A percentile compares a stretch with the other conserved stretches of the same genome.
Conservation (phyloP, 2,329 filamentous ascomycete species). For the Cordyceps farinosa region DNA sequence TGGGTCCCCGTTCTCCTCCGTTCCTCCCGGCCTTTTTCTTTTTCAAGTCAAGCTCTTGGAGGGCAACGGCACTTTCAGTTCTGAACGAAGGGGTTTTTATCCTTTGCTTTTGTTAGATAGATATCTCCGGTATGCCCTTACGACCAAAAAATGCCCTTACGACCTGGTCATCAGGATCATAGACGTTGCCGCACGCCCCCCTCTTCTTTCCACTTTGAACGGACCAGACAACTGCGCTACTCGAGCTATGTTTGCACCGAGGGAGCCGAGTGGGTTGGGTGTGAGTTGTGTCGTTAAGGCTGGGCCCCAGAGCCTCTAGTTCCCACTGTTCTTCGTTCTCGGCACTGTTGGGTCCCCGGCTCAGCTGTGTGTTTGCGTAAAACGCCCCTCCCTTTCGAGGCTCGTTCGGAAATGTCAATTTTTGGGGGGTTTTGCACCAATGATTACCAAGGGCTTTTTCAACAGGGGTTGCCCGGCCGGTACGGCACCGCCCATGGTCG, state of each 20-base stretch:
- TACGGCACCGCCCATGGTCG: background rate
- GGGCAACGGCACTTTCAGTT: too few species aligned
- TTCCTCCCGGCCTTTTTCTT: background rate
- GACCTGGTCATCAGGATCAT: too few species aligned
- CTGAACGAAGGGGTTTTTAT: too few species aligned
- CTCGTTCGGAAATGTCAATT: background rate
- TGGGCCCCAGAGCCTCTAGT: background rate
- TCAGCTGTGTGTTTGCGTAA: background rate
- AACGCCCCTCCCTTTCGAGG: background rate
- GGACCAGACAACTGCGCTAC: background rate
- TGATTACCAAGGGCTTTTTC: background rate
- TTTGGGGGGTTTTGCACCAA: too few species aligned
- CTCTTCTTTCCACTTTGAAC: background rate
- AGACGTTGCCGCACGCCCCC: background rate
- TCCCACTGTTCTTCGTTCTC: background rate
- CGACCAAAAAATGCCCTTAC: too few species aligned
- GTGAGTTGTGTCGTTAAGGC: background rate
- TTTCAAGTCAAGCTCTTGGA: background rate
- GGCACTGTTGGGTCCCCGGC: background rate
- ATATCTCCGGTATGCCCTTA: too few species aligned
- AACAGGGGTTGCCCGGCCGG: background rate
- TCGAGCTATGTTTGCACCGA: background rate
- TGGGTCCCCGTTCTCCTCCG: background rate
- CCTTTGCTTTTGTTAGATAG: too few species aligned
- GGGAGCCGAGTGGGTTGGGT: constrained; percentile 9